A percentile compares a stretch with the other conserved stretches of the same genome.
Evolutionary conservation across 768 basidiomycete genomes (phyloP).

Genomic region (Strobilomyces confusus): DNA sequence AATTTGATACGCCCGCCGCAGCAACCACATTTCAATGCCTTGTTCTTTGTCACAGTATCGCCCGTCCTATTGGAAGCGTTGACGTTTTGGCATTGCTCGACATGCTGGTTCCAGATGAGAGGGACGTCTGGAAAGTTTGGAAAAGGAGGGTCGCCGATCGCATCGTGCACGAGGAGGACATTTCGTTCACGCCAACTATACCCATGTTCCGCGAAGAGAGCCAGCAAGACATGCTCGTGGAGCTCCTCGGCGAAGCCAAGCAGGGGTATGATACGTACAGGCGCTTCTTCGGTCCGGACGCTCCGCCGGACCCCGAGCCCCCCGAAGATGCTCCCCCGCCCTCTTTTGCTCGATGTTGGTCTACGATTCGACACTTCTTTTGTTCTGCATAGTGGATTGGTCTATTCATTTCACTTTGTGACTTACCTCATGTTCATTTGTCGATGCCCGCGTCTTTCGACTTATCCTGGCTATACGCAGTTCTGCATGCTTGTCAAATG

Average conservation of each 20-base stretch:
- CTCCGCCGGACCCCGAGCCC: too few relatives aligned
- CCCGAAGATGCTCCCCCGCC: too few relatives aligned
- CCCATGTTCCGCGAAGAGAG: not conserved
- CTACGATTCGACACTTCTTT: too few relatives aligned
- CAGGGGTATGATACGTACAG: not conserved
- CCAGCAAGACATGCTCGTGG: not conserved
- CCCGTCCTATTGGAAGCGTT: not conserved
- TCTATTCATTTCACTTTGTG: too few relatives aligned
- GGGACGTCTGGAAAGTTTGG: not conserved
- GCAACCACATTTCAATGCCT: not conserved
- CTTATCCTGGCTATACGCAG: too few relatives aligned
- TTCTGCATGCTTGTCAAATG: too few relatives aligned
- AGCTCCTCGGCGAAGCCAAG: not conserved
- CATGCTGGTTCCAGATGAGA: not conserved
- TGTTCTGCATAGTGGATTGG: too few relatives aligned
- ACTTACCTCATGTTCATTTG: too few relatives aligned
- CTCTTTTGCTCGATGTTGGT: too few relatives aligned
- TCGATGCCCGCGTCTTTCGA: too few relatives aligned
- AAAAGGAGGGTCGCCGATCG: constrained; percentile 1
- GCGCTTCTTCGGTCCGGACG: not conserved
- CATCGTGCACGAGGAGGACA: not conserved
- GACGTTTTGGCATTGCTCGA: not conserved
- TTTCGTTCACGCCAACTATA: not conserved
- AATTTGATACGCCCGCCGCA: not conserved
- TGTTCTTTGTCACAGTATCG: not conserved